These are phyloP conservation scores for Calonectria pseudoreteaudii DNA, from an alignment of 2,329 filamentous ascomycete genomes.

Conservation along the genomic window DNA sequence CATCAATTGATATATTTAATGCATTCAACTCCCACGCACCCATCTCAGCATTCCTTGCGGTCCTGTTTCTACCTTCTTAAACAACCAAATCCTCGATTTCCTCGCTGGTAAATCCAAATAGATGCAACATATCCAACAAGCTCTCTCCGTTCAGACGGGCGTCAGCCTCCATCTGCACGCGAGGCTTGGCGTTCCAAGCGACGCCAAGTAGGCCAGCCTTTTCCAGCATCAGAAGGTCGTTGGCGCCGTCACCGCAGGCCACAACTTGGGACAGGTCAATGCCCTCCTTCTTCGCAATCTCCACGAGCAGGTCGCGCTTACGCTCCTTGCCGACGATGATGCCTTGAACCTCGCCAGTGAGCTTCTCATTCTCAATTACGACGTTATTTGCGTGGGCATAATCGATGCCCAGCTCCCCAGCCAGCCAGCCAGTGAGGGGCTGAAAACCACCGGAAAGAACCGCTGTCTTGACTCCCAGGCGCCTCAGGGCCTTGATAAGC, in stretches of 20 bases:
- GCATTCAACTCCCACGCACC: constrained; percentile 27
- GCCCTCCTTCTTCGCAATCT: constrained; percentile 76
- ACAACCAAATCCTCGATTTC: constrained; percentile 57
- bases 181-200: constrained; percentile 86
- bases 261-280: constrained; percentile 75
- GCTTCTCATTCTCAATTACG: constrained; percentile 67
- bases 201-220: constrained; percentile 77
- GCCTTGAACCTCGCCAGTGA: constrained; percentile 80
- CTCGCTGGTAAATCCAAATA: constrained; percentile 78
- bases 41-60: constrained; percentile 16
- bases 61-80: constrained; percentile 26
- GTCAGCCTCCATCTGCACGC: constrained; percentile 82
- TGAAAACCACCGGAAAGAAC: constrained; percentile 94
- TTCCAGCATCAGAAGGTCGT: constrained; percentile 84
- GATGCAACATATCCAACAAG: constrained; percentile 77
- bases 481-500: constrained; percentile 79
- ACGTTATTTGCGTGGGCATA: constrained; percentile 91
- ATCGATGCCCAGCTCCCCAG: constrained; percentile 83
- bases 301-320: constrained; percentile 77
- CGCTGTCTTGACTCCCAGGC: constrained; percentile 86
- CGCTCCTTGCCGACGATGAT: constrained; percentile 81
- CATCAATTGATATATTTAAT: not conserved
- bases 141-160: constrained; percentile 78
- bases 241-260: constrained; percentile 84
- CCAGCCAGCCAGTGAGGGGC: constrained; percentile 89